These are phyloP conservation scores for Wickerhamomyces queroliae DNA, from an alignment of 805 yeast species.

Conservation along the genomic window DNA sequence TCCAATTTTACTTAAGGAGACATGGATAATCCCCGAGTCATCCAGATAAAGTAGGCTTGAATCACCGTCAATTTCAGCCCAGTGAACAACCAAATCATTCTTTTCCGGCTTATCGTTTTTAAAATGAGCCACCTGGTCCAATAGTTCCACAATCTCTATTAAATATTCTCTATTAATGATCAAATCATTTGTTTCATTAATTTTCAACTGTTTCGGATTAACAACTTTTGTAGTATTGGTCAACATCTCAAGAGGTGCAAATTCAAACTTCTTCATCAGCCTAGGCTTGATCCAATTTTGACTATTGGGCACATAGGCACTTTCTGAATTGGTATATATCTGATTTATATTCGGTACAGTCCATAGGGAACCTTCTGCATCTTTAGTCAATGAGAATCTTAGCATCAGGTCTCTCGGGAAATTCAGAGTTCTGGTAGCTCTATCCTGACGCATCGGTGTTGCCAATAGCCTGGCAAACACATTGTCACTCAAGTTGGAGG, in stretches of 20 bases:
- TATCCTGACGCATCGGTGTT: constrained; percentile 38
- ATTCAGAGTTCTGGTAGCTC: constrained; percentile 24
- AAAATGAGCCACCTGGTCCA: too few species aligned
- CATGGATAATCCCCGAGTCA: neutral
- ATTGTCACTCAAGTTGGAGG: constrained; percentile 23
- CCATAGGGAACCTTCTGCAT: constrained; percentile 6
- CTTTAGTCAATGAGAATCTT: constrained; percentile 7
- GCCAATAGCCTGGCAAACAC: constrained; percentile 33
- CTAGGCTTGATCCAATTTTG: neutral
- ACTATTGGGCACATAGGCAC: neutral
- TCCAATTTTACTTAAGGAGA: neutral
- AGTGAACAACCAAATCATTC: neutral
- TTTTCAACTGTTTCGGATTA: neutral
- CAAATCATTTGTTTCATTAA: neutral
- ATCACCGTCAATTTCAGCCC: neutral
- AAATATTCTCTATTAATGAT: neutral
- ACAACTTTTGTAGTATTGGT: neutral
- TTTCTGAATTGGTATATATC: neutral
- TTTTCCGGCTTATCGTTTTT: neutral
- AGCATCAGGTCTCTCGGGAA: constrained; percentile 6
- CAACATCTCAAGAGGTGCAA: neutral
- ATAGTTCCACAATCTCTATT: too few species aligned
- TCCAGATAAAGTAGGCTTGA: neutral
- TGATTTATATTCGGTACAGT: neutral
- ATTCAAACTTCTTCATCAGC: neutral